Conservation (phyloP, 129 eudicot species). For the Escallonia rubra region DNA sequence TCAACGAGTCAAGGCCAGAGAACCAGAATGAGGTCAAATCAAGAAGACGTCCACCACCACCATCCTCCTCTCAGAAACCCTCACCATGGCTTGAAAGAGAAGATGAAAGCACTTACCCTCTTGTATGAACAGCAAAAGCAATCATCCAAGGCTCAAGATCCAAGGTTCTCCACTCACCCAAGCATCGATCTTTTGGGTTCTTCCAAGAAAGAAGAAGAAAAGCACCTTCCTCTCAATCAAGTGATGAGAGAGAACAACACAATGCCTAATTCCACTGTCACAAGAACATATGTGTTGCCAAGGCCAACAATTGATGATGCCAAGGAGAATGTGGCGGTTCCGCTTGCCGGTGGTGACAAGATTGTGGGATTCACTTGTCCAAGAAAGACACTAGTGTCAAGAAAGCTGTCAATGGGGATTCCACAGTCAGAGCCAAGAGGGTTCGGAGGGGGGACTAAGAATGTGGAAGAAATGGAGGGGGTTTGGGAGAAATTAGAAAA, state of each 20-base stretch:
- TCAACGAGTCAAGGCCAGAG: constrained; percentile 10
- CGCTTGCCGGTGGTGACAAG: constrained; percentile 26
- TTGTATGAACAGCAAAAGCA: constrained; percentile 75
- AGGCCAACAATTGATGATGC: constrained; percentile 32
- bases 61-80: constrained; percentile 42
- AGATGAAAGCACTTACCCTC: constrained; percentile 77
- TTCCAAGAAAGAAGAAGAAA: constrained; percentile 5
- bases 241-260: constrained; percentile 47
- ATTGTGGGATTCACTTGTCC: constrained; percentile 55
- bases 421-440: constrained; percentile 23
- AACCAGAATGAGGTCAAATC: constrained; percentile 17
- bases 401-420: constrained; percentile 59
- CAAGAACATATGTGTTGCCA: constrained; percentile 45
- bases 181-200: constrained; percentile 44
- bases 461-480: constrained; percentile 33
- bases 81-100: constrained; percentile 80
- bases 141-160: constrained; percentile 33
- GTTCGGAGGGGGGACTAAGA: constrained; percentile 14
- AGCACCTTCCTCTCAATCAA: constrained; percentile 11
- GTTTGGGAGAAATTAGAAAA: constrained; percentile 21
- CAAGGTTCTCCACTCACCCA: constrained; percentile 37
- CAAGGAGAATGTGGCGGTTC: constrained; percentile 42
- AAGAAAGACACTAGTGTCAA: constrained; percentile 45
- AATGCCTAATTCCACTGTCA: constrained; percentile 29
- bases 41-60: constrained; percentile 22